Conservation (phyloP, 768 basidiomycete genomes). For the Auricularia heimuer region DNA sequence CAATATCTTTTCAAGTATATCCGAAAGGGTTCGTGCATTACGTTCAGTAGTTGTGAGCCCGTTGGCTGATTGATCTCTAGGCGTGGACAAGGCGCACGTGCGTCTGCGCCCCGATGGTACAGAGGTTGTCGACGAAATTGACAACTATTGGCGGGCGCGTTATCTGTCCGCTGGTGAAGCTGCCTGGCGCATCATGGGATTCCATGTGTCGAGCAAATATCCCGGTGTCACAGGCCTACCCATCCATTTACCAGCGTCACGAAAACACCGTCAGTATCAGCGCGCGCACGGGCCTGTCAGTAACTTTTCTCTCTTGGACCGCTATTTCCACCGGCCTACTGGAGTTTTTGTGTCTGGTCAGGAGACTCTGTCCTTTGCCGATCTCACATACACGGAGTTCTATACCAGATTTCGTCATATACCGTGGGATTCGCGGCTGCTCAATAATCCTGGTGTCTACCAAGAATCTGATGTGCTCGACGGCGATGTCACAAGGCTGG, state of each 20-base stretch:
- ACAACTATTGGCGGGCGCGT: conserved; percentile 18
- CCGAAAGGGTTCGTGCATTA: conserved; percentile 21
- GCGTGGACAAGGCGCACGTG: conserved; percentile 11
- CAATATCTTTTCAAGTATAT: too few species aligned
- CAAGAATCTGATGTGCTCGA: too few species aligned
- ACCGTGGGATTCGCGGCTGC: too few species aligned
- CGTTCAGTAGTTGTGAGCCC: too few species aligned
- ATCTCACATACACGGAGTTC: too few species aligned
- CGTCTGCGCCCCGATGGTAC: conserved; percentile 5
- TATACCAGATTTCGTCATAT: too few species aligned
- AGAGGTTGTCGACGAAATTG: conserved; percentile 23
- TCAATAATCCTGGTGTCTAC: too few species aligned
- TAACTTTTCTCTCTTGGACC: conserved; percentile 12
- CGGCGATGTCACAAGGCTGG: too few species aligned
- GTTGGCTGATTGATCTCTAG: conserved; percentile 3
- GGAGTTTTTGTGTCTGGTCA: neutral
- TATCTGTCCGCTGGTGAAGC: conserved; percentile 23
- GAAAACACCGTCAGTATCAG: conserved; percentile 17
- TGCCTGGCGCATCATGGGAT: conserved; percentile 24
- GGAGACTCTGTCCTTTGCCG: too few species aligned
- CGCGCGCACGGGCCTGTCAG: neutral
- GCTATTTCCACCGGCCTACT: conserved; percentile 13
- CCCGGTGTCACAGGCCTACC: conserved; percentile 26
- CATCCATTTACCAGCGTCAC: conserved; percentile 19
- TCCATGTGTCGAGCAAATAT: conserved; percentile 22